Base-by-base conservation (phyloP, 352 stramenopile species). In the Hyaloperonospora brassicae region DNA sequence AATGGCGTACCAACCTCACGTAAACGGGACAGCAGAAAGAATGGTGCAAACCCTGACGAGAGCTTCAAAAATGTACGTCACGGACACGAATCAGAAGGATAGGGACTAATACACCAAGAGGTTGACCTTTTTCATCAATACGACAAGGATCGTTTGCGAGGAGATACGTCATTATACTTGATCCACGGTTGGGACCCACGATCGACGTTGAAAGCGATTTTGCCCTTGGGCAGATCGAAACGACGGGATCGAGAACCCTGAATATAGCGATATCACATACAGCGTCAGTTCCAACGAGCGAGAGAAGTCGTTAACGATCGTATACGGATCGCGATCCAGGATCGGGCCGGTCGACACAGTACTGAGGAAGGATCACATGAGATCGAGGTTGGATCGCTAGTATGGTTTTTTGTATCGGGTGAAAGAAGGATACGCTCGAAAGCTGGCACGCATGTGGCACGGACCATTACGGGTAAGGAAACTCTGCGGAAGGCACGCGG, bases 251-350 rank as follows among this genome's bases (percentile, higher is more conserved):
- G 17, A 17, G 17, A 17, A 17, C 17, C 17, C 17, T 17, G 17
- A 17, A n/a, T 17, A 41, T 63, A 40, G 57, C 23, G 57, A 8
- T 55, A 49, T 14, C 50, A 40, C 5, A 31, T 63, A 0, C 50
- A 59, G n/a, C 9, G 30, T 10, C 45, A 63, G 0, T 59, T 59
- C 22, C 23, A 54, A 21, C 25, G 24, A 0, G 48, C 48, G 0
- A 5, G 55, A n/a, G 21, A 10, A 3, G 31, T 34, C 17, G 41
- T 45, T 0, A 27, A 38, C 1, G 42, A 56, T 14, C 22, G 17
- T 0, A 30, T 52, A 1, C 30, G 23, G 14, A 43, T 46, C 3
- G 51, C 51, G 3, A 49, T 57, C 11, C 30, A 24, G 4, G 36
- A 21, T 7, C 17, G 43, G 11, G 44, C 43, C 1, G 42, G 46